Percentiles rank a stretch among this genome's conserved stretches.
Conservation (phyloP, 2,329 filamentous ascomycete genomes). For the Aureobasidium musti region DNA sequence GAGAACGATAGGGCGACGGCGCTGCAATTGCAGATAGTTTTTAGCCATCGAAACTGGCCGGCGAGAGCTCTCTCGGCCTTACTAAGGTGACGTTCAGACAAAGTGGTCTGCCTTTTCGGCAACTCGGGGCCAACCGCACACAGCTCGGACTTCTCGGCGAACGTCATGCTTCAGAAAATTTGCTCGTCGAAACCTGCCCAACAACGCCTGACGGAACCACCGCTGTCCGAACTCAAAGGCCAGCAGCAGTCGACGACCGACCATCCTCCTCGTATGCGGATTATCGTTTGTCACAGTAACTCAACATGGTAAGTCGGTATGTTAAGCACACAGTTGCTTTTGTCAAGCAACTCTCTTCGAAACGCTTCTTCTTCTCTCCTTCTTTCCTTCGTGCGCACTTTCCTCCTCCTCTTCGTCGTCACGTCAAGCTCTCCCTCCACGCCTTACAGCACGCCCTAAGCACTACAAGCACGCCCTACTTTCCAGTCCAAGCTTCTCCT, state of each 20-base stretch:
- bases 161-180: slow-evolving; percentile 27
- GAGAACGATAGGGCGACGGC: slow-evolving; percentile 9
- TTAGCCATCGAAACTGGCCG: slow-evolving; percentile 4
- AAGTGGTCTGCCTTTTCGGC: slow-evolving; percentile 20
- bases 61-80: background rate
- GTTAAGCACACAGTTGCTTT: slow-evolving; percentile 15
- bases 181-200: slow-evolving; percentile 18
- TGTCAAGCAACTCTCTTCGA: background rate
- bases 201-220: slow-evolving; percentile 10
- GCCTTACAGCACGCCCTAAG: slow-evolving; percentile 23
- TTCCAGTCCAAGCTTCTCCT: slow-evolving; percentile 14
- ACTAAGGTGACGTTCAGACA: slow-evolving; percentile 17
- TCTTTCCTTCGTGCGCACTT: background rate
- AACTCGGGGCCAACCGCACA: slow-evolving; percentile 2
- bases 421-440: background rate
- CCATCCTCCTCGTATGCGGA: background rate
- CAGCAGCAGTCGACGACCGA: slow-evolving; percentile 15
- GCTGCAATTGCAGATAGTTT: background rate
- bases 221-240: background rate
- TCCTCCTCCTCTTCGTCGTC: background rate
- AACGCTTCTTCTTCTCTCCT: background rate
- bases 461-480: slow-evolving; percentile 27
- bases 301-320: background rate
- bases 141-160: slow-evolving; percentile 25
- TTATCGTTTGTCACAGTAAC: slow-evolving; percentile 8